Evolutionary conservation across 164 flowering plant species (phyloP).

Genomic region (Aristolochia fimbriata): DNA sequence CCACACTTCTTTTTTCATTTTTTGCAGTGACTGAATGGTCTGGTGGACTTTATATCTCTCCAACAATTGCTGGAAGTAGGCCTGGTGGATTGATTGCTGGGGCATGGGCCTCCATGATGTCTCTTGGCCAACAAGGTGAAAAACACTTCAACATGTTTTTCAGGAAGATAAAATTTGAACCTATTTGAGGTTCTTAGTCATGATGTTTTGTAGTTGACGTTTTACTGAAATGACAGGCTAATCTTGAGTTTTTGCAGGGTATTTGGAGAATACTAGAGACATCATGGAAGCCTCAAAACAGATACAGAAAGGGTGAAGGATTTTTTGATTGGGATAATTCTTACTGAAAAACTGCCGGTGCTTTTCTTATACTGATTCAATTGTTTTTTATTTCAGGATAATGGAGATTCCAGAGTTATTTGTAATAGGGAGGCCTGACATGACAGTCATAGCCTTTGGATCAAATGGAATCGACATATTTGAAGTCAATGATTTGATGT

Average conservation of each 20-base stretch:
- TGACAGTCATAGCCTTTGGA: constrained; percentile 89
- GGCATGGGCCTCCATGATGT: constrained; percentile 96
- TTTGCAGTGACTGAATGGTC: constrained; percentile 90
- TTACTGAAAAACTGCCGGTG: too few species aligned
- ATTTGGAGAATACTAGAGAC: constrained; percentile 57
- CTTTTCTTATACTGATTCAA: too few species aligned
- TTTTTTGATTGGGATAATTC: not conserved
- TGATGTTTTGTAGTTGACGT: not conserved
- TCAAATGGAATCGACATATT: constrained; percentile 74
- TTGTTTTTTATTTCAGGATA: constrained; percentile 28
- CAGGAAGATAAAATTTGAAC: not conserved
- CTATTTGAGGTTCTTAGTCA: not conserved
- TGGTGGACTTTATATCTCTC: constrained; percentile 93
- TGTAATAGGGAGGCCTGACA: constrained; percentile 83
- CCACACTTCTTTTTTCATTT: not conserved
- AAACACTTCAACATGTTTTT: not conserved
- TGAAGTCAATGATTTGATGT: constrained; percentile 85
- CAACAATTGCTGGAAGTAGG: constrained; percentile 95
- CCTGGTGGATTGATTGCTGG: constrained; percentile 94
- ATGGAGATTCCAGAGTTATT: constrained; percentile 68
- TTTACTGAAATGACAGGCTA: not conserved
- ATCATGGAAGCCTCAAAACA: constrained; percentile 85
- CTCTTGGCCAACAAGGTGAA: constrained; percentile 79
- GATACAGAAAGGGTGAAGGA: constrained; percentile 59
- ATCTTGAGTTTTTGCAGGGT: constrained; percentile 34